Conservation (phyloP, 352 stramenopile genomes). For the Pythium grandisporangium region DNA sequence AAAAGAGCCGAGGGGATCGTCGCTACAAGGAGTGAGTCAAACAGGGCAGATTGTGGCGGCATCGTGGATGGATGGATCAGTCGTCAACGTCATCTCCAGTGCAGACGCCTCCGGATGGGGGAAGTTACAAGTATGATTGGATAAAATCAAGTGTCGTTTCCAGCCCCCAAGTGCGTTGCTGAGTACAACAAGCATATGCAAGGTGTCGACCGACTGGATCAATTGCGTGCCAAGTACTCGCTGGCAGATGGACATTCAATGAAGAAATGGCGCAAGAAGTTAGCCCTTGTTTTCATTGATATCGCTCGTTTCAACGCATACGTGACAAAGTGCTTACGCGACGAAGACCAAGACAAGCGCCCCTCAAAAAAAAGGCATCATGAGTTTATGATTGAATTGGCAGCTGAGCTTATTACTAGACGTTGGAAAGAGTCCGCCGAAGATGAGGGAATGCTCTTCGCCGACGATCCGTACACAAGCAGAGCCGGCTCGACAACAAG, state of each 20-base stretch:
- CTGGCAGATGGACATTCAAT: constrained; percentile 15
- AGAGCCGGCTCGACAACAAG: not conserved
- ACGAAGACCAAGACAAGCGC: not conserved
- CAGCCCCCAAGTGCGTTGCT: constrained; percentile 9
- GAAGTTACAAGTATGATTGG: constrained; percentile 8
- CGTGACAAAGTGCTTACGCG: constrained; percentile 6
- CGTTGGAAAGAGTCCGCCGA: too few species aligned
- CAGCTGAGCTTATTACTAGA: too few species aligned
- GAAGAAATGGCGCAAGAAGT: constrained; percentile 25
- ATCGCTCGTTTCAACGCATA: constrained; percentile 17
- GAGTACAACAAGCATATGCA: constrained; percentile 26
- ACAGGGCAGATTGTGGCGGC: constrained; percentile 10
- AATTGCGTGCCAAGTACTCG: constrained; percentile 15
- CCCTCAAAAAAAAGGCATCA: not conserved
- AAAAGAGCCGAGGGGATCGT: constrained; percentile 4
- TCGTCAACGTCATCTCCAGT: constrained; percentile 17
- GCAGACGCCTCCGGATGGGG: constrained; percentile 8
- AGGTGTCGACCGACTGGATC: constrained; percentile 17
- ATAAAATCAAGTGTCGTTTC: constrained; percentile 3
- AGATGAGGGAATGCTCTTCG: constrained; percentile 5
- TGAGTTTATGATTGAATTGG: too few species aligned
- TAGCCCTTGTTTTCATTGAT: constrained; percentile 12
- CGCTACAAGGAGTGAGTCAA: constrained; percentile 7
- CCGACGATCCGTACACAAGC: not conserved
- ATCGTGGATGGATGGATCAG: constrained; percentile 17